Evolutionary conservation across 306 rosid genomes (phyloP).

Genomic region (Sicyos baderoa): DNA sequence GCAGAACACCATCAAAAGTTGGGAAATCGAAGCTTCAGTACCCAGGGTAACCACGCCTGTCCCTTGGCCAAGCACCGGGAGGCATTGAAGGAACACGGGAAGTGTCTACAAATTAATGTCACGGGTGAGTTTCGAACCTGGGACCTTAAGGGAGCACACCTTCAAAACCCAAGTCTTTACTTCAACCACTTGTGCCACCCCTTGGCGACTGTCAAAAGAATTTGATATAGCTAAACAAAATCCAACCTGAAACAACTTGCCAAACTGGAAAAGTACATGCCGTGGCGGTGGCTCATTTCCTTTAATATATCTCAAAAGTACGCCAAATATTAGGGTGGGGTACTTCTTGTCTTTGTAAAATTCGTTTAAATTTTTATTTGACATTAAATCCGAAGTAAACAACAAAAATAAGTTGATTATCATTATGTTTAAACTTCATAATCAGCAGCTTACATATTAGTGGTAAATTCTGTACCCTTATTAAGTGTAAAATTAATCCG

Average conservation of each 20-base stretch:
- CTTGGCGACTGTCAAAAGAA: too few relatives aligned
- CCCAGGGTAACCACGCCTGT: too few relatives aligned
- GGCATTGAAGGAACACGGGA: too few relatives aligned
- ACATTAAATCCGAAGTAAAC: neutral
- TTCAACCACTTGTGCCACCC: too few relatives aligned
- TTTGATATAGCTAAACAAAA: neutral
- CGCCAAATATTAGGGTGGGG: neutral
- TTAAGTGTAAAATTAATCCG: neutral
- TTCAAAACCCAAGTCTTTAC: too few relatives aligned
- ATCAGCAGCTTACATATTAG: neutral
- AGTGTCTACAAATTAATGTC: too few relatives aligned
- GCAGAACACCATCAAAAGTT: neutral
- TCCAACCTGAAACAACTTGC: neutral
- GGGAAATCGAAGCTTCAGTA: too few relatives aligned
- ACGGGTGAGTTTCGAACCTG: too few relatives aligned
- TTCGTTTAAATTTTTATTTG: neutral
- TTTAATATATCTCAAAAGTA: neutral
- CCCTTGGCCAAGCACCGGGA: too few relatives aligned
- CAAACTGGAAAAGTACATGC: neutral
- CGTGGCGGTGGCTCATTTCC: neutral
- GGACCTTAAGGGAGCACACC: too few relatives aligned
- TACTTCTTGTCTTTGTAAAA: neutral
- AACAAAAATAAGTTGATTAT: neutral
- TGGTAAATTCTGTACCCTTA: neutral
- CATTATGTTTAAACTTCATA: neutral